These are phyloP conservation scores for Larix kaempferi DNA, from an alignment of 75 land plant genomes.

Conservation along the genomic window DNA sequence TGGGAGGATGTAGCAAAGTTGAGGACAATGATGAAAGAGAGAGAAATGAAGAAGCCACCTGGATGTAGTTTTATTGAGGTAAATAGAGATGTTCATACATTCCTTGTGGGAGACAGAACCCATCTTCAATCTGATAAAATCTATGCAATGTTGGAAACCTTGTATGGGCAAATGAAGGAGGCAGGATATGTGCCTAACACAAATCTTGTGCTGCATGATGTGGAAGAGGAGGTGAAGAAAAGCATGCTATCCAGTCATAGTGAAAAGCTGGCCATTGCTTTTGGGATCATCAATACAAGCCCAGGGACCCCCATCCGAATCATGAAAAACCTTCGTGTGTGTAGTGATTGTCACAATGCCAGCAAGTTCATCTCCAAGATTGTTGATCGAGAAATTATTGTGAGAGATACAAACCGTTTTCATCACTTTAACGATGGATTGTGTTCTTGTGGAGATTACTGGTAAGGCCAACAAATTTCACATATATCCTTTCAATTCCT, in stretches of 20 bases:
- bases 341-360: constrained; percentile 8
- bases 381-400: constrained; percentile 6
- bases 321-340: constrained; percentile 11
- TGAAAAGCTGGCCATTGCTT: constrained; percentile 12
- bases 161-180: neutral
- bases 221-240: constrained; percentile 10
- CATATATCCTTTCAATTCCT: too few relatives aligned
- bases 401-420: constrained; percentile 9
- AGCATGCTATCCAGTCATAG: constrained; percentile 2
- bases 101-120: neutral
- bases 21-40: constrained; percentile 20
- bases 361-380: constrained; percentile 11
- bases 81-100: constrained; percentile 12
- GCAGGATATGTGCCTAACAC: constrained; percentile 1
- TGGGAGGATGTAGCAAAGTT: constrained; percentile 21
- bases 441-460: constrained; percentile 12
- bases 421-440: constrained; percentile 4
- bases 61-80: constrained; percentile 14
- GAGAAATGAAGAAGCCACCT: neutral
- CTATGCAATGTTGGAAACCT: neutral
- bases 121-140: neutral
- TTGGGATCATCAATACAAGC: constrained; percentile 5
- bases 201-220: constrained; percentile 7
- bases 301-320: constrained; percentile 2
- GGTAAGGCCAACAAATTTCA: neutral